Evolutionary conservation across 1,284 basidiomycete species (phyloP).

Genomic region (Cutaneotrichosporon sp.): DNA sequence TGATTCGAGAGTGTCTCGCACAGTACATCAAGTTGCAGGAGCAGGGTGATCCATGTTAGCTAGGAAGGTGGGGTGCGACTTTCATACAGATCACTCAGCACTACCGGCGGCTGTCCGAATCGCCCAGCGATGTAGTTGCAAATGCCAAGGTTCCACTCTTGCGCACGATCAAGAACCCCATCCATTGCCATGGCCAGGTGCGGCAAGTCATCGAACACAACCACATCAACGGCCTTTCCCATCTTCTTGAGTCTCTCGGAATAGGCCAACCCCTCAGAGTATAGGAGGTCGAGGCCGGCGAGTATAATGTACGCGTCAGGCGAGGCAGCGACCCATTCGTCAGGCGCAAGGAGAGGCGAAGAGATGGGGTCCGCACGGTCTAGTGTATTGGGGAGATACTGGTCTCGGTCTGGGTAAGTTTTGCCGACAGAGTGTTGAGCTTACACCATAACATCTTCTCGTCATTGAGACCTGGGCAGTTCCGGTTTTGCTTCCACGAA

Average conservation of each 20-base stretch:
- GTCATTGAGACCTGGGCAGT: background rate
- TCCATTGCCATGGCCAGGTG: background rate
- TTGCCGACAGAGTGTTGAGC: background rate
- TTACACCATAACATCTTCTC: slow-evolving; percentile 2
- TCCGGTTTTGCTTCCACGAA: background rate
- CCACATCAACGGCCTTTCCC: background rate
- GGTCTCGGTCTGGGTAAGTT: background rate
- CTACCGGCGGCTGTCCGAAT: background rate
- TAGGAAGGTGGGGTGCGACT: background rate
- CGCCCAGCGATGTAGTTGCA: slow-evolving; percentile 2
- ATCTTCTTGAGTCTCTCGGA: background rate
- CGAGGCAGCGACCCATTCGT: background rate
- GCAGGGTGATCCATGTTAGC: too few relatives aligned
- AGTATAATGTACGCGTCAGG: background rate
- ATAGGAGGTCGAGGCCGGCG: background rate
- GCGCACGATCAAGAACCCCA: background rate
- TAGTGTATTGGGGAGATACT: background rate
- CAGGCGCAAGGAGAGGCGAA: background rate
- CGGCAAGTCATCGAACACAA: background rate
- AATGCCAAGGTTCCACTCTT: background rate
- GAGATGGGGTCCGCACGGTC: background rate
- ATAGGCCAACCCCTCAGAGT: background rate
- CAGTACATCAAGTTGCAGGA: too few relatives aligned
- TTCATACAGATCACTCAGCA: background rate
- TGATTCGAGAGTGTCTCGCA: too few relatives aligned